A percentile compares a stretch with the other conserved stretches of the same genome.
Evolutionary conservation across 2,329 filamentous ascomycete genomes (phyloP).

Genomic region (Escovopsis sp.): DNA sequence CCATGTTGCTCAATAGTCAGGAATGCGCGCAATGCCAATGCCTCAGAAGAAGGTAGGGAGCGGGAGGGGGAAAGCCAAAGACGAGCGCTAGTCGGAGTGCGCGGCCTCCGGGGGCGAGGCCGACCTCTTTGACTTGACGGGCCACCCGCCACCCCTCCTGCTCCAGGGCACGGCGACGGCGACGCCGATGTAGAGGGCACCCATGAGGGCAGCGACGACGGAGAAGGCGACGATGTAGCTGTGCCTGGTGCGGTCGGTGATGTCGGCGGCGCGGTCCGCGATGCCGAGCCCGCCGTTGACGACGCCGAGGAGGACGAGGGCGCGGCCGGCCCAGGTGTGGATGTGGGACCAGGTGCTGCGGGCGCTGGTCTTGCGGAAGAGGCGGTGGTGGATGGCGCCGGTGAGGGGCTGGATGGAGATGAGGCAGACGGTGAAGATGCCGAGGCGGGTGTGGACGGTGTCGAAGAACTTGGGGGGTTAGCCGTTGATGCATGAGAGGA

Average conservation of each 20-base stretch:
- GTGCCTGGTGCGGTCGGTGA: conserved; percentile 12
- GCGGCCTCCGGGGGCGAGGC: neutral
- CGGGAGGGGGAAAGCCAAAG: too few species aligned
- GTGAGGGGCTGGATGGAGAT: conserved; percentile 44
- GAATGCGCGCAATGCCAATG: too few species aligned
- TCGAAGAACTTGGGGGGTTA: conserved; percentile 32
- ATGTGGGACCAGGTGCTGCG: conserved; percentile 38
- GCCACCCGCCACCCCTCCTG: conserved; percentile 1
- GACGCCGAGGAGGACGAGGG: conserved; percentile 42
- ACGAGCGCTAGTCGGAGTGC: neutral
- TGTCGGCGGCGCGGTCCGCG: conserved; percentile 24
- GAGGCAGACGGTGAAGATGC: conserved; percentile 37
- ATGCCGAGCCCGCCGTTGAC: conserved; percentile 51
- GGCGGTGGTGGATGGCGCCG: conserved; percentile 41
- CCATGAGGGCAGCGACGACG: conserved; percentile 37
- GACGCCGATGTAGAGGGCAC: conserved; percentile 26
- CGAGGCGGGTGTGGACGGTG: conserved; percentile 39
- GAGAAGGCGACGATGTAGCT: conserved; percentile 37
- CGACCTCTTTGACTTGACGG: neutral
- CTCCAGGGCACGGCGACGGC: conserved; percentile 3
- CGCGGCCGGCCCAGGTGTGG: conserved; percentile 49
- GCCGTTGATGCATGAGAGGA: conserved; percentile 1
- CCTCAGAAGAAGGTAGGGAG: too few species aligned
- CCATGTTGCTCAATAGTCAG: too few species aligned
- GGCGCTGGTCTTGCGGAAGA: conserved; percentile 31